Conservation (phyloP, 176 grass and related monocot genomes). For the Aegilops speltoides region DNA sequence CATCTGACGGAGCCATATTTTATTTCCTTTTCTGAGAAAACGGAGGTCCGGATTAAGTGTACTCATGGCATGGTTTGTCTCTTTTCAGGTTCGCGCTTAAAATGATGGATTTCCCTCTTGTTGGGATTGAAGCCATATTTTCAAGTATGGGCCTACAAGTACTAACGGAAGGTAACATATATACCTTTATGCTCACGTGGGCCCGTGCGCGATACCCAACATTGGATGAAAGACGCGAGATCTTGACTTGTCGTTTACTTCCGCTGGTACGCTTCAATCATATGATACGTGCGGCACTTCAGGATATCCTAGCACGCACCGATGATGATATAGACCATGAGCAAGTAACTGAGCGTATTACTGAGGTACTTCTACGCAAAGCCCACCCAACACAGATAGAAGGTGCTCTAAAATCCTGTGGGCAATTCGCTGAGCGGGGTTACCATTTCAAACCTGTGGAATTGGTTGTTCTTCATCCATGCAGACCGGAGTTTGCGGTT, state of each 20-base stretch:
- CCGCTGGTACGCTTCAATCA: conserved; percentile 64
- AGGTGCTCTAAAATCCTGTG: not conserved
- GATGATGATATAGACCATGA: conserved; percentile 49
- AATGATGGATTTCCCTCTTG: not conserved
- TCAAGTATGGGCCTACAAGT: conserved; percentile 78
- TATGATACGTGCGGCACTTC: conserved; percentile 63
- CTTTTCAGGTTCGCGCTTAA: not conserved
- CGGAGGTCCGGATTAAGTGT: no score
- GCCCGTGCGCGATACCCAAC: conserved; percentile 48
- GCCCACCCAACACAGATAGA: no score
- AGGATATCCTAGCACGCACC: conserved; percentile 47
- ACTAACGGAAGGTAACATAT: conserved; percentile 72
- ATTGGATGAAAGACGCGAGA: conserved; percentile 60
- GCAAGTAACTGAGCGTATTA: not conserved
- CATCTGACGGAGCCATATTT: no score
- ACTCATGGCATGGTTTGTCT: not conserved
- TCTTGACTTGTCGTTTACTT: conserved; percentile 57
- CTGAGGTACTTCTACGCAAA: no score
- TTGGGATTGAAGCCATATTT: conserved; percentile 29
- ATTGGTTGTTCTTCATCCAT: no score
- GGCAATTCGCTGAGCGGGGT: no score
- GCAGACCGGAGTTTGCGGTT: no score
- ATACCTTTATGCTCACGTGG: conserved; percentile 74
- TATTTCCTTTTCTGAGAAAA: no score
- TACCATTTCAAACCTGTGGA: no score